A percentile compares a stretch with the other conserved stretches of the same genome.
phyloP scores from a whole-genome alignment of 345 rosid genomes.

The Litchi chinensis region DNA sequence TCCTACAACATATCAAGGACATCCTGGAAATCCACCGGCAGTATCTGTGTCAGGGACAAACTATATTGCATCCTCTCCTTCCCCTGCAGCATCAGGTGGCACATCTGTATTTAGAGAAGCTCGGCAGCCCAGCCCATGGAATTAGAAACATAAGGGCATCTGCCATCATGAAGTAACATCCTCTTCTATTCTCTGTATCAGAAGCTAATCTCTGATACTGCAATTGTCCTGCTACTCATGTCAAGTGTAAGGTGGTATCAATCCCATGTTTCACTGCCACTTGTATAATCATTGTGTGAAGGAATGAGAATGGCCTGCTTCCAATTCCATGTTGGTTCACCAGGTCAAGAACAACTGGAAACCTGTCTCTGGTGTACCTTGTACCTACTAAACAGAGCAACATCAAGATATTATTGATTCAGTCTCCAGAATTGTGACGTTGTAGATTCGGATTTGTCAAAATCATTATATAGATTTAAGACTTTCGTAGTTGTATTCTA shows the following conservation, averaged over 20 bases:
- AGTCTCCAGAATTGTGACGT: not conserved
- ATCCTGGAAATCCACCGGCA: slow-evolving; percentile 49
- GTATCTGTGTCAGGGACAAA: slow-evolving; percentile 83
- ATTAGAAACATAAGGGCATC: slow-evolving; percentile 31
- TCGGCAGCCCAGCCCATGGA: slow-evolving; percentile 84
- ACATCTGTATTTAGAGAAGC: slow-evolving; percentile 80
- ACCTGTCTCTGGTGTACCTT: not conserved
- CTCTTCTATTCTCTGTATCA: not conserved
- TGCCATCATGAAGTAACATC: not conserved
- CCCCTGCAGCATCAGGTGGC: slow-evolving; percentile 93
- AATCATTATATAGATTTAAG: not conserved
- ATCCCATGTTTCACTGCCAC: not conserved
- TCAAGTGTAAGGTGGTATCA: not conserved
- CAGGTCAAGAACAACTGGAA: slow-evolving; percentile 1
- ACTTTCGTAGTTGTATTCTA: not conserved
- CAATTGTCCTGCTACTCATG: not conserved
- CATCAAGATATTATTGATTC: not conserved
- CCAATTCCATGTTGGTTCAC: not conserved
- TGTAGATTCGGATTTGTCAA: not conserved
- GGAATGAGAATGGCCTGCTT: not conserved
- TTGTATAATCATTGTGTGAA: not conserved
- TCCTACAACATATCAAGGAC: slow-evolving; percentile 46
- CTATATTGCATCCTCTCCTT: slow-evolving; percentile 81
- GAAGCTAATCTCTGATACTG: not conserved
- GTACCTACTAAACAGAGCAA: not conserved